Conservation (phyloP, 1,284 basidiomycete genomes). For the Pterulicium gracile region DNA sequence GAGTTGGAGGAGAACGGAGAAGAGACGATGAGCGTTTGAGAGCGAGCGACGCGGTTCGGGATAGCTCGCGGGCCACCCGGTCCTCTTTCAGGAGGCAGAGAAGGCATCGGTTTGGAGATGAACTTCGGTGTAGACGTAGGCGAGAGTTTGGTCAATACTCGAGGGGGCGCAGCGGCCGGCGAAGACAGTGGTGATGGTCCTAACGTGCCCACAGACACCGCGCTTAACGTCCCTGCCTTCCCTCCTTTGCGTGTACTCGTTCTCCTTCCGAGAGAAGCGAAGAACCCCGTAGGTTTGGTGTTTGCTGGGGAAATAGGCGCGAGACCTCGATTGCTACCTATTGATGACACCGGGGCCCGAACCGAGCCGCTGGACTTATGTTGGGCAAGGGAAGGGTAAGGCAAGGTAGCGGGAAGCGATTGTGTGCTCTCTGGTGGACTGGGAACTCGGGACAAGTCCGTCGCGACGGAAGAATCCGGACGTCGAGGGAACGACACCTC, state of each 20-base stretch:
- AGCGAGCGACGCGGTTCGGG: conserved; percentile 48
- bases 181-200: no score
- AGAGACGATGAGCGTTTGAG: conserved; percentile 50
- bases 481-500: conserved; percentile 62
- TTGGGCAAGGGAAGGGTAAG: conserved; percentile 53
- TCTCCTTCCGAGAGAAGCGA: conserved; percentile 65
- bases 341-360: neutral
- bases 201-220: neutral
- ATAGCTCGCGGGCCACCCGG: conserved; percentile 70
- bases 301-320: conserved; percentile 21
- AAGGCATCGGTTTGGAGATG: conserved; percentile 23
- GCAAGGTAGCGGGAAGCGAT: conserved; percentile 53
- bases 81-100: conserved; percentile 34
- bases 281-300: conserved; percentile 47
- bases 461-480: conserved; percentile 63
- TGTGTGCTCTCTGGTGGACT: conserved; percentile 34
- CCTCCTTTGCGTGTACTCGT: conserved; percentile 38
- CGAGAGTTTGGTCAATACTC: conserved; percentile 28
- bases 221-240: neutral
- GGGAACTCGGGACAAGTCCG: conserved; percentile 36
- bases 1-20: conserved; percentile 25
- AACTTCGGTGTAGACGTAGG: conserved; percentile 18
- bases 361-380: conserved; percentile 17
- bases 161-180: conserved; percentile 19
- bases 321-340: conserved; percentile 14